A percentile compares a stretch with the other conserved stretches of the same genome.
phyloP scores from a whole-genome alignment of 306 rosid genomes.

The Macrotyloma uniflorum region DNA sequence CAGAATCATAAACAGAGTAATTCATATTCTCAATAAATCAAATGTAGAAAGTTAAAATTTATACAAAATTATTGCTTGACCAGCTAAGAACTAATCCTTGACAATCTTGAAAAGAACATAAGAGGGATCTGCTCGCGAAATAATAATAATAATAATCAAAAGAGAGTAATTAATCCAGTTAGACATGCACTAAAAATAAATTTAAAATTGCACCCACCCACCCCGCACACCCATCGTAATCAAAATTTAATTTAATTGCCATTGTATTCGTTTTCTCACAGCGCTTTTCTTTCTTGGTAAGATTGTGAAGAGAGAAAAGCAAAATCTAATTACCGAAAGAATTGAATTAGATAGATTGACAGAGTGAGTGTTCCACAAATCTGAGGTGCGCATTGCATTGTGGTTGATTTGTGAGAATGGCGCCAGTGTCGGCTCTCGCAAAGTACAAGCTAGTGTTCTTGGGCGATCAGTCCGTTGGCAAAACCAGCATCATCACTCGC shows the following conservation, averaged over 20 bases:
- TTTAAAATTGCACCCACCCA: not conserved
- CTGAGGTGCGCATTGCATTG: not conserved
- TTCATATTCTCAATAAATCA: not conserved
- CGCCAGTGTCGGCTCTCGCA: conserved; percentile 66
- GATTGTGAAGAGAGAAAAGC: not conserved
- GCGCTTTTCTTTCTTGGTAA: not conserved
- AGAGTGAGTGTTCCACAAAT: conserved; percentile 3
- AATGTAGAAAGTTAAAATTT: not conserved
- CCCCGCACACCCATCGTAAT: not conserved
- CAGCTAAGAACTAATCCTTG: not conserved
- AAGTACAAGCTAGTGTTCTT: conserved; percentile 66
- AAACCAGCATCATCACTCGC: conserved; percentile 71
- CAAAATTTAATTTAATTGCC: not conserved
- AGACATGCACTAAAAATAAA: not conserved
- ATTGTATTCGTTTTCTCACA: not conserved
- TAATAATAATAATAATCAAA: not conserved
- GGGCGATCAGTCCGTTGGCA: conserved; percentile 70
- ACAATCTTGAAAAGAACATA: not conserved
- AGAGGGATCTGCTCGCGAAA: not conserved
- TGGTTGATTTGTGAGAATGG: conserved; percentile 42
- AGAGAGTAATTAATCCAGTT: not conserved
- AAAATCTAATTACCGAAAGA: not conserved
- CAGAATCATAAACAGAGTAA: too few species aligned
- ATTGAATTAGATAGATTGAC: not conserved
- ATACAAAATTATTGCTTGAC: not conserved